Evolutionary conservation across 495 filamentous ascomycete genomes (phyloP), one percentile per base, ranked within the genome.

Genomic region (Pseudotulostoma volvatum): DNA sequence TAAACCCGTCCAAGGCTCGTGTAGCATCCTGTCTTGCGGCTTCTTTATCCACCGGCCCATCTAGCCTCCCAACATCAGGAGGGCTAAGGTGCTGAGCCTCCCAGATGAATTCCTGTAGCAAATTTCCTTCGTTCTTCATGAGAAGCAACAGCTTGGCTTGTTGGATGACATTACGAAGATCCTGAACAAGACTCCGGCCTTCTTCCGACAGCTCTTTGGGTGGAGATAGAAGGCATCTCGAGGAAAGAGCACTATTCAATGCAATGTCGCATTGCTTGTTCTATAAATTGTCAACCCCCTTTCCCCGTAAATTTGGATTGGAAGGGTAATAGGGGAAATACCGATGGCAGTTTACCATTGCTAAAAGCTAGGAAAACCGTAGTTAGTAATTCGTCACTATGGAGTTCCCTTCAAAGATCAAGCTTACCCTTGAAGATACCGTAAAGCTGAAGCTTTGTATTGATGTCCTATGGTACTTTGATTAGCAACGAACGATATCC

Each of bases 261-360:
- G 88, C 85, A 11, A 93, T 70, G 64, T 96, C 90, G 56, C 93
- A 93, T 66, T 97, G 90, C 44, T 86, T 81, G 60, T 97, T 97
- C 62, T 70, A 46, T 42, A 9, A 19, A 28, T 8, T 17, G 23
- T 42, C 18, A 36, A 32, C 9, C 31, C 37, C 7, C 5, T 9
- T 7, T 41, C 18, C 14, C 9, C 9, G 20, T 41, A 11, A 33
- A 39, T 11, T 34, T 30, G 9, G 11, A 1, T 33, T 13, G 11
- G 16, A 18, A 33, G 36, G 4, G 34, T 23, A 30, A 33, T 5
- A 9, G 9, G 33, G 17, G 31, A 64, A 81, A 59, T 67, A 92
- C 84, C 46, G 88, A 93, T 43, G 88, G 88, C 15, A 90, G 74
- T 54, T 93, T 96, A 63, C 85, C 86, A 46, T 73, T 71, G 48